Conservation (phyloP, 257 asterid genomes). For the Fraxinus excelsior region DNA sequence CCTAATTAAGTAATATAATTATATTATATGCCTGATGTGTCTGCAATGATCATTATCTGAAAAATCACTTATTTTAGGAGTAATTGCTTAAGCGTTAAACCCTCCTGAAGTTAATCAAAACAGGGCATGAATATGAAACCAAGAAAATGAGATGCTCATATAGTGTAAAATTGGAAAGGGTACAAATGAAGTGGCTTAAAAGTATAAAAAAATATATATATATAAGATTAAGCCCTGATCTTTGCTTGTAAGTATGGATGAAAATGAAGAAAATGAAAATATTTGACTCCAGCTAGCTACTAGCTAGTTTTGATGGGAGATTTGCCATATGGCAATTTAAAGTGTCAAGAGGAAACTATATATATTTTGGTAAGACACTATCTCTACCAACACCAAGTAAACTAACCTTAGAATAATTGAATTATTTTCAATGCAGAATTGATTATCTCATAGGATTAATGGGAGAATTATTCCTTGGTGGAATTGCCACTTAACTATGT, state of each 20-base stretch:
- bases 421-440: constrained; percentile 9
- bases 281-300: neutral
- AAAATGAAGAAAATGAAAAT: neutral
- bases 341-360: neutral
- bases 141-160: constrained; percentile 26
- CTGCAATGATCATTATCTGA: constrained; percentile 28
- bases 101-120: constrained; percentile 43
- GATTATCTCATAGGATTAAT: constrained; percentile 9
- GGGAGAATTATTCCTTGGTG: constrained; percentile 12
- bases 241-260: constrained; percentile 61
- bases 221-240: constrained; percentile 37
- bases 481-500: constrained; percentile 11
- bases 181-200: constrained; percentile 54
- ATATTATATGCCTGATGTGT: constrained; percentile 12
- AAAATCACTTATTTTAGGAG: constrained; percentile 35
- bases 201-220: too few relatives aligned
- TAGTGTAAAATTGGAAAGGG: constrained; percentile 22
- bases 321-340: constrained; percentile 21
- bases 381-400: constrained; percentile 32
- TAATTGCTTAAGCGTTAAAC: constrained; percentile 74
- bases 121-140: constrained; percentile 20
- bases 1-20: constrained; percentile 14
- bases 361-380: constrained; percentile 12
- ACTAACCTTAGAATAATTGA: neutral
- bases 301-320: neutral